phyloP scores from a whole-genome alignment of 805 yeast species.

The Kazachstania bromeliacearum region DNA sequence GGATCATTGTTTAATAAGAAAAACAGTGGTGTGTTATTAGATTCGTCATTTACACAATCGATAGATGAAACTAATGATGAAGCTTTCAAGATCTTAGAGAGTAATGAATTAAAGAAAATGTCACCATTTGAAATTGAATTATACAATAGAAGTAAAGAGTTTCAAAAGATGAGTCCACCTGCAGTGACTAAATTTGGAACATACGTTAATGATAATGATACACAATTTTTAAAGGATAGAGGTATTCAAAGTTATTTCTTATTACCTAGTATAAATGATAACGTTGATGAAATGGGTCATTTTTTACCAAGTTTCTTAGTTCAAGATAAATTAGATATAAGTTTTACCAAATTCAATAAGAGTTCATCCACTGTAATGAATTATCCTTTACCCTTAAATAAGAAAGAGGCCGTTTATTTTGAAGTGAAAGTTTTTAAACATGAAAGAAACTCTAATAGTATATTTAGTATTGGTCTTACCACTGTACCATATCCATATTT shows the following conservation, averaged over 20 bases:
- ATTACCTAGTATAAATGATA: constrained; percentile 29
- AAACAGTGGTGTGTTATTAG: constrained; percentile 21
- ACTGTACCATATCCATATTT: constrained; percentile 70
- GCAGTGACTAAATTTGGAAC: constrained; percentile 26
- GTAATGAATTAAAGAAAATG: constrained; percentile 21
- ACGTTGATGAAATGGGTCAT: constrained; percentile 24
- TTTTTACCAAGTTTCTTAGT: constrained; percentile 29
- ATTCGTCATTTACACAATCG: constrained; percentile 21
- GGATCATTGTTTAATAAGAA: constrained; percentile 21
- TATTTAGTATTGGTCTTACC: constrained; percentile 55
- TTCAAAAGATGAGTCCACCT: constrained; percentile 25
- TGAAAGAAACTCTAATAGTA: constrained; percentile 32
- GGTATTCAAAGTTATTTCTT: constrained; percentile 30
- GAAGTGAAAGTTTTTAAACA: constrained; percentile 46
- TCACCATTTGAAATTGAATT: constrained; percentile 26
- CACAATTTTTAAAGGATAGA: constrained; percentile 26
- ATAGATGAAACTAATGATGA: constrained; percentile 25
- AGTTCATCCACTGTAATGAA: constrained; percentile 30
- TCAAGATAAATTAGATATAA: constrained; percentile 28
- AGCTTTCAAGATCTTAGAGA: constrained; percentile 18
- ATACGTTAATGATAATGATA: constrained; percentile 19
- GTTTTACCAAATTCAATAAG: constrained; percentile 24
- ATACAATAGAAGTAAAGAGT: constrained; percentile 25
- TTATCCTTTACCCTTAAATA: constrained; percentile 33
- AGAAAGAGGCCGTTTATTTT: constrained; percentile 61